Evolutionary conservation across 306 rosid genomes (phyloP), one percentile per base, ranked within the genome.

Genomic region (Cajanus cajan): DNA sequence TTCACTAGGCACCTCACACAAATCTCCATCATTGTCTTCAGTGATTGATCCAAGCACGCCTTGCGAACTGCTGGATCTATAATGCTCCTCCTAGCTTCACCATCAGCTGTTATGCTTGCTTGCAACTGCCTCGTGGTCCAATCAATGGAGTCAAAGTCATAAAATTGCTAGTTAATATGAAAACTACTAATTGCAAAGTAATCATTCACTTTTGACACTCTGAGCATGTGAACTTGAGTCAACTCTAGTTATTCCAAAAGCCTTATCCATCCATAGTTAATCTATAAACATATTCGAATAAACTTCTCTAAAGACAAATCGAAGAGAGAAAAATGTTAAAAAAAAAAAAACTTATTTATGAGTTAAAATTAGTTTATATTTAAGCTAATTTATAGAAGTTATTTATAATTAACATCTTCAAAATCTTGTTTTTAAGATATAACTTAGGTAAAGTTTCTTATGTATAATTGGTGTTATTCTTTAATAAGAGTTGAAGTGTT

Each of bases 1-100:
- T 86, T 82, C 14, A 54, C 24, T 72, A 93, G 76, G 68, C 99
- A 95, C 79, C 94, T 91, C 22, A 91, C 86, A 31, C 99, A 93
- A 10, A 95, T 84, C 88, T 95, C 98, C 94, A 92, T 93, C 93
- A 90, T 87, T n/a, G 98, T 95, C 87, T 85, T 91, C 91, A 91
- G 66, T 4, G 99, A 93, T 82, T 90, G 88, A 80, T 90, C 94
- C 85, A 91, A 78, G 79, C 98, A 93, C 25, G 71, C 62, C 50
- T 69, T 84, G 16, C 81, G 81, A 68, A 95, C 78, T 37, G 73
- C 75, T 7, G 91, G 84, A 86, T 95, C 98, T 15, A 90, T 89
- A 54, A 95, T 76, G 81, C 91, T 89, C 76, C 86, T 88, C 61
- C 97, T 85, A 66, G 89, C 89, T 73, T 84, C 85, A 16, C 80